Evolutionary conservation across 1,284 basidiomycete genomes (phyloP).

Genomic region (Cutaneotrichosporon arboriforme): DNA sequence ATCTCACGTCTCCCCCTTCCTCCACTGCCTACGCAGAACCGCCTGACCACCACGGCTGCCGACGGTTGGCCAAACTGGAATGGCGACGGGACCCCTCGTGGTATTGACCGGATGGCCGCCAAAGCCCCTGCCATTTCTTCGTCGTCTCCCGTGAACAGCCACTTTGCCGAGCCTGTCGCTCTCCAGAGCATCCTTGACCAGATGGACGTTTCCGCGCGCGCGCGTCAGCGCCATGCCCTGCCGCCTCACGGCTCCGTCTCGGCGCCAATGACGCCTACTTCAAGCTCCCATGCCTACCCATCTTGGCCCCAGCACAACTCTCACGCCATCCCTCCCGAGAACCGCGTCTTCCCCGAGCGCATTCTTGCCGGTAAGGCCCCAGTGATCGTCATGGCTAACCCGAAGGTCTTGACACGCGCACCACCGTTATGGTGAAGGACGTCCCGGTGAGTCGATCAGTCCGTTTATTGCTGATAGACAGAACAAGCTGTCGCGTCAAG

Average conservation of each 20-base stretch:
- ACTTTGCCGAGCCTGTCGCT: slow-evolving; percentile 7
- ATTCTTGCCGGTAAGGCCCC: slow-evolving; percentile 29
- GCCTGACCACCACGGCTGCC: too few relatives aligned
- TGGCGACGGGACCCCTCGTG: too few relatives aligned
- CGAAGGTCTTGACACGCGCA: slow-evolving; percentile 38
- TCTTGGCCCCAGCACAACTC: slow-evolving; percentile 19
- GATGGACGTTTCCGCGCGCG: slow-evolving; percentile 27
- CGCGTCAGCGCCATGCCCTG: slow-evolving; percentile 17
- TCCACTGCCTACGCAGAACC: too few relatives aligned
- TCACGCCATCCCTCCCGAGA: slow-evolving; percentile 35
- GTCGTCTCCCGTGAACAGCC: neutral
- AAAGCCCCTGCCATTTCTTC: too few relatives aligned
- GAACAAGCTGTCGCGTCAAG: slow-evolving; percentile 47
- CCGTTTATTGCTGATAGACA: slow-evolving; percentile 8
- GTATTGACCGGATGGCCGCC: too few relatives aligned
- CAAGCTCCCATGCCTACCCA: neutral
- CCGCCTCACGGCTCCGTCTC: neutral
- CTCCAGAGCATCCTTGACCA: slow-evolving; percentile 28
- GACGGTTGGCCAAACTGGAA: too few relatives aligned
- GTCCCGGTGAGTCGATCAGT: slow-evolving; percentile 34
- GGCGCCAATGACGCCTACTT: neutral
- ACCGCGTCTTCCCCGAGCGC: slow-evolving; percentile 36
- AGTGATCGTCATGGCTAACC: slow-evolving; percentile 4
- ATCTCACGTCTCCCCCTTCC: too few relatives aligned
- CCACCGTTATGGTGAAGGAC: slow-evolving; percentile 49